Base-by-base conservation (phyloP, 495 filamentous ascomycete genomes). In the Chaetomium cochliodes region DNA sequence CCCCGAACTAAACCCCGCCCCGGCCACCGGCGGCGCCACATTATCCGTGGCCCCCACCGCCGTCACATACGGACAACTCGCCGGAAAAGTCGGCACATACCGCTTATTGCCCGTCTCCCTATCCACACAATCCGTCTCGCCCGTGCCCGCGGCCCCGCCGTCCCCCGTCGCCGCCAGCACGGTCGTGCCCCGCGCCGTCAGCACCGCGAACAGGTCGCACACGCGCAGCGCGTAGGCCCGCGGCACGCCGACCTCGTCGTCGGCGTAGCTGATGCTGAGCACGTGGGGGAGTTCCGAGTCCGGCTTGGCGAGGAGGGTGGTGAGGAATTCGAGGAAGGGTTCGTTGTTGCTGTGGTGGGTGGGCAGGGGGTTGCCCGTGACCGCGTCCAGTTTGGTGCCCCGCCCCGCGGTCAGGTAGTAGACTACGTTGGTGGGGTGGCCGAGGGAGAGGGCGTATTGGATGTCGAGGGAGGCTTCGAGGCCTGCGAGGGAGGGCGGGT, bases 41-140 rank as follows among this genome's bases (percentile, higher is more conserved):
- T 81, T 77, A n/a, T 78, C 76, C 0, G 88, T 91, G 5, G 87
- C 90, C 15, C 91, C 91, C 11, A 94, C 89, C 0, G 86, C 77
- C 0, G 91, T 96, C 5, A 94, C 87, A 69, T 86, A 94, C 0
- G 92, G 92, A 67, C 92, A 96, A n/a, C 84, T 81, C 0, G 88
- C 88, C 0, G 91, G 92, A 73, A 91, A 94, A 6, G 78, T 83
- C 9, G 90, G 84, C 7, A 86, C 72, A 73, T 91, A 92, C 42
- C 81, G 82, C 12, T 81, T 84, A 52, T 75, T 73, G 20, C 79
- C 73, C 18, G 76, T 37, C 5, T 37, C 33, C 33, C 33, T 3
- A 8, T 37, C 33, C 7, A 86, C 72, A 72, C 91, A 92, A 39
- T 80, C 82, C 12, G 81, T 84, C 54, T 76, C 73, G 22, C 79